phyloP scores from a whole-genome alignment of 1,139 yeast species.

The Eremothecium coryli region DNA sequence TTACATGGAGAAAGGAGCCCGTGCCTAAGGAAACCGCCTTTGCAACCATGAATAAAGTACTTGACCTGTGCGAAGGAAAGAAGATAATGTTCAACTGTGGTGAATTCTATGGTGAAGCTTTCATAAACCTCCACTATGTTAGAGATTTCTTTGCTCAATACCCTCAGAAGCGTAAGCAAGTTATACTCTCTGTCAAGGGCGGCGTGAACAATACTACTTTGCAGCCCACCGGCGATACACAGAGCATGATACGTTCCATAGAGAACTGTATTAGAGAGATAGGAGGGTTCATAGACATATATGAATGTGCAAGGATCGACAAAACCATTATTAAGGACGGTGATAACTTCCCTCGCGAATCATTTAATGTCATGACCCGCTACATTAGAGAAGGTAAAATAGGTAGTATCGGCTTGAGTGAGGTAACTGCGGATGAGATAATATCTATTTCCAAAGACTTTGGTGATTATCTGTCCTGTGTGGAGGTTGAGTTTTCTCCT shows the following conservation, averaged over 20 bases:
- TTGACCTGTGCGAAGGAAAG: constrained; percentile 35
- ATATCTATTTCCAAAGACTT: constrained; percentile 41
- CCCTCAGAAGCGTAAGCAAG: constrained; percentile 47
- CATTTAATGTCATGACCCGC: constrained; percentile 43
- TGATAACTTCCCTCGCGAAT: constrained; percentile 31
- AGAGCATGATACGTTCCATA: constrained; percentile 41
- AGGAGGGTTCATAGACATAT: constrained; percentile 45
- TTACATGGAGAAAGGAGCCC: constrained; percentile 46
- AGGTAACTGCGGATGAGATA: constrained; percentile 54
- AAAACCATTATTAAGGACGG: constrained; percentile 29
- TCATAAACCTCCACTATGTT: constrained; percentile 44
- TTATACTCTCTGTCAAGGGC: constrained; percentile 63
- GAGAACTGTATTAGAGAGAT: constrained; percentile 40
- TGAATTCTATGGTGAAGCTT: constrained; percentile 62
- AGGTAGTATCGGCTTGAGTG: constrained; percentile 63
- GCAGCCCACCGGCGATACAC: constrained; percentile 43
- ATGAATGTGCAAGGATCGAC: constrained; percentile 64
- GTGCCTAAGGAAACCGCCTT: constrained; percentile 35
- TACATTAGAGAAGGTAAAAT: constrained; percentile 47
- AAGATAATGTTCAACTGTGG: constrained; percentile 62
- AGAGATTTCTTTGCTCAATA: constrained; percentile 47
- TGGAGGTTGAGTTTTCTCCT: constrained; percentile 69
- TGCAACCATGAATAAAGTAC: constrained; percentile 35
- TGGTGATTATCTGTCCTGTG: constrained; percentile 47
- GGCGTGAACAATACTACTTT: constrained; percentile 35